Evolutionary conservation across 2,329 filamentous ascomycete genomes (phyloP), one percentile per base, ranked within the genome.

Genomic region (Mollisia scopiformis): DNA sequence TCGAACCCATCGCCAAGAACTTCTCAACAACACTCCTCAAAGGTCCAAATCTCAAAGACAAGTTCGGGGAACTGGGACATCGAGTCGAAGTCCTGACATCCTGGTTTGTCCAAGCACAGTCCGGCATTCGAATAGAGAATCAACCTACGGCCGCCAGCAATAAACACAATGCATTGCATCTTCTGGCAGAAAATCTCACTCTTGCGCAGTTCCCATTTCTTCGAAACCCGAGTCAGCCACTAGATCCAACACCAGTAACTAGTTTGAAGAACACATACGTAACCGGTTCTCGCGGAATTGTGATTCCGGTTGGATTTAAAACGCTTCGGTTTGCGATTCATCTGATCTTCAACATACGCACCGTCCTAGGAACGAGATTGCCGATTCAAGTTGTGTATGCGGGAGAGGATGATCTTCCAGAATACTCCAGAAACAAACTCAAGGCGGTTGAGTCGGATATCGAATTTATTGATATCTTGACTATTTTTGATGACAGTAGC

Each of bases 401-500:
- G 4, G 52, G 52, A n/a, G 35, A 55, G 10, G 52, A 55, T 19
- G 52, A 43, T 30, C 52, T 55, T 14, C 52, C 52, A 41, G 25
- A 3, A 2, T 16, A 27, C n/a, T 5, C 14, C 7, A 31, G 21
- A 8, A 30, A 25, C 14, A 6, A 10, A 21, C 31, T 55, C 21
- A 6, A 6, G 8, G 31, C 10, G 19, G 13, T 55, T 16, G 31
- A n/a, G 2, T 10, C 13, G 6, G 49, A 33, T n/a, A 57, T 61
- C n/a, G 49, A 61, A n/a, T 54, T 57, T 7, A 16, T 63, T 7
- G 54, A 63, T 31, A 28, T 63, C 19, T 43, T 54, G 3, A 51
- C 25, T 2, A 41, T 57, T 11, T 30, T 62, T 11, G 21, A 37
- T 13, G 31, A 62, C 25, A 58, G 54, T 6, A 47, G 13, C 3